Evolutionary conservation across 2,329 filamentous ascomycete genomes (phyloP), one percentile per base, ranked within the genome.

Genomic region (Colletotrichum sp.): DNA sequence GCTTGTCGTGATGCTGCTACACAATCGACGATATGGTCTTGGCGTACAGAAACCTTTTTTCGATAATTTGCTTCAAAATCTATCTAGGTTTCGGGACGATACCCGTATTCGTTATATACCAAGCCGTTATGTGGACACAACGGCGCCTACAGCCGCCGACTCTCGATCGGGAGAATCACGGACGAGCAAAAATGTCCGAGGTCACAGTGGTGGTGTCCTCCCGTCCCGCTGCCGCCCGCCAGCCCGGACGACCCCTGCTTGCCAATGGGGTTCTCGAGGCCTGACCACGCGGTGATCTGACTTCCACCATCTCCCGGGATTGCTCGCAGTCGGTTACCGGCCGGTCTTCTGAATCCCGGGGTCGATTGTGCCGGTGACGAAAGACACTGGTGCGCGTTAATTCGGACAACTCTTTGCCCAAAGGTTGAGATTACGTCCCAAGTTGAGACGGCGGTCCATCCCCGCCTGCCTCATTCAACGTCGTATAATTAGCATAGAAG

Each of bases 181-280:
- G 64, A 65, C 59, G 59, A 26, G 18, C 7, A 39, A 68, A 36
- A 75, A 71, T 71, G 71, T 69, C 70, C 68, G 75, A 77, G 36
- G 15, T 30, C 18, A 52, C n/a, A 52, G n/a, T 22, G 44, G 39
- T 44, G 39, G n/a, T 52, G 44, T 52, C 18, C 22, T 55, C n/a
- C 5, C 24, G 44, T 26, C 24, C 24, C 13, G 22, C 44, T 60
- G 24, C 63, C 30, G 48, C 62, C 26, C 71, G 13, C 10, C 62
- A 52, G 44, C 36, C 39, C 57, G 57, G 36, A 24, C 59, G 28
- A 32, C 59, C 59, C 59, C 18, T 63, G 59, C 30, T 62, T n/a
- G 59, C 26, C 12, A 68, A 18, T 16, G 24, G 44, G 34, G 65
- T 68, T 36, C n/a, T 36, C 26, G 24, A 36, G 65, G 65, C 44